These are phyloP conservation scores for Cyclotella distinguenda DNA, from an alignment of 108 stramenopile species.

Conservation along the genomic window DNA sequence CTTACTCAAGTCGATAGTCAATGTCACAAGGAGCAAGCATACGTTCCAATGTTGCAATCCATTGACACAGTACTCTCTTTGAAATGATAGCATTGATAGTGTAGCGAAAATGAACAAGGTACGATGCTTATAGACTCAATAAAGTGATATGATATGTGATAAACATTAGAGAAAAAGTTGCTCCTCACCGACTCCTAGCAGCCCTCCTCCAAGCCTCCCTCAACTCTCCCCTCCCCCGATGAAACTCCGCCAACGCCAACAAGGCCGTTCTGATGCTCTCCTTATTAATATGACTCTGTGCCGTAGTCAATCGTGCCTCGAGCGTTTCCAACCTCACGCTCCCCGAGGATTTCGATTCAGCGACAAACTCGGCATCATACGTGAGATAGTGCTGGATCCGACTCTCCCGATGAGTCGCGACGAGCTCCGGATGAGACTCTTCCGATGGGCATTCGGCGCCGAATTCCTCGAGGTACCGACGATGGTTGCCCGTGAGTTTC, in stretches of 20 bases:
- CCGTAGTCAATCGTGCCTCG: conserved; percentile 63
- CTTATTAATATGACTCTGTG: conserved; percentile 75
- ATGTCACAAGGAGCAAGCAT: conserved; percentile 54
- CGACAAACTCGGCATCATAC: conserved; percentile 21
- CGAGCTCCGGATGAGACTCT: not conserved
- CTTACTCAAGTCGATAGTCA: conserved; percentile 54
- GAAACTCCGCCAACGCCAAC: conserved; percentile 55
- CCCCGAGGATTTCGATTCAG: not conserved
- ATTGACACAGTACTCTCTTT: conserved; percentile 66
- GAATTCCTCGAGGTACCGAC: conserved; percentile 56
- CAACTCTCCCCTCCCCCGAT: conserved; percentile 55
- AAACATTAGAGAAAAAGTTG: not conserved
- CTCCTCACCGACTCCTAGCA: conserved; percentile 40
- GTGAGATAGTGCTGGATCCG: conserved; percentile 14
- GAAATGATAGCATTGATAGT: not conserved
- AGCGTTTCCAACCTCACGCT: conserved; percentile 14
- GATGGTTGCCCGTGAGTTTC: conserved; percentile 51
- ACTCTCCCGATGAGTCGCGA: not conserved
- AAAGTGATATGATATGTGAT: not conserved
- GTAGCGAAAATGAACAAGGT: not conserved
- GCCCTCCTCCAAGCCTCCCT: conserved; percentile 46
- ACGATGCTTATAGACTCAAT: not conserved
- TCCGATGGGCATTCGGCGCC: conserved; percentile 6
- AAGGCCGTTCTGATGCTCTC: conserved; percentile 78
- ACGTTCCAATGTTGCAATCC: conserved; percentile 59